A percentile compares a stretch with the other conserved stretches of the same genome.
Conservation (phyloP, 1,139 yeast species). For the Hyphopichia buzzinii region DNA sequence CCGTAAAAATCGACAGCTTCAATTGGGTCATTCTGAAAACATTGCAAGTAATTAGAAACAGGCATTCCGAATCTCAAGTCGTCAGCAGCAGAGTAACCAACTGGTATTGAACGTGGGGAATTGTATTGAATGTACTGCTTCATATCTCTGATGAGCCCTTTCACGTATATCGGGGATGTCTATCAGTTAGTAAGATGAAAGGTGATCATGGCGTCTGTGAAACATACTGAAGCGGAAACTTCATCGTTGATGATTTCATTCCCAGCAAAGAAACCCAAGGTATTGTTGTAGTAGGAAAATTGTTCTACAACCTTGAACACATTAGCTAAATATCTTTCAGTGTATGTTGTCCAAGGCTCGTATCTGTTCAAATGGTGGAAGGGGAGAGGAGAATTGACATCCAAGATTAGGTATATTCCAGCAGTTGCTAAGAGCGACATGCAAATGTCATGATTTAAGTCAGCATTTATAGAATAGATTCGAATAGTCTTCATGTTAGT, state of each 20-base stretch:
- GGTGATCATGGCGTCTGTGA: not conserved
- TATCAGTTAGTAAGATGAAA: slow-evolving; percentile 9
- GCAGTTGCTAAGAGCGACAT: slow-evolving; percentile 90
- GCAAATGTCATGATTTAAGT: slow-evolving; percentile 81
- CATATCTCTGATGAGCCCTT: slow-evolving; percentile 78
- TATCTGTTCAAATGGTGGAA: slow-evolving; percentile 79
- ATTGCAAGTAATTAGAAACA: slow-evolving; percentile 77
- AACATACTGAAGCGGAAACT: slow-evolving; percentile 58
- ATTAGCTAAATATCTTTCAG: slow-evolving; percentile 64
- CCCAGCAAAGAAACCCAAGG: slow-evolving; percentile 92
- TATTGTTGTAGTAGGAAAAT: slow-evolving; percentile 80
- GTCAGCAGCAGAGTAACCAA: slow-evolving; percentile 97
- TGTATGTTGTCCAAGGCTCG: slow-evolving; percentile 88
- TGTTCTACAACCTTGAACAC: slow-evolving; percentile 79
- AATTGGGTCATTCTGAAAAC: slow-evolving; percentile 54
- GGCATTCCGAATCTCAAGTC: slow-evolving; percentile 74
- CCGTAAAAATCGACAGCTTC: slow-evolving; percentile 90
- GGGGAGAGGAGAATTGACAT: slow-evolving; percentile 82
- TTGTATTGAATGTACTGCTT: slow-evolving; percentile 63
- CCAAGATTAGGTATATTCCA: slow-evolving; percentile 86
- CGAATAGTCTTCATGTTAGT: slow-evolving; percentile 60
- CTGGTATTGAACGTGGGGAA: slow-evolving; percentile 70
- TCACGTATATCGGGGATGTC: slow-evolving; percentile 66
- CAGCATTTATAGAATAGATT: slow-evolving; percentile 82
- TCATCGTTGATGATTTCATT: slow-evolving; percentile 87